These are phyloP conservation scores for Volvariella volvacea DNA, from an alignment of 1,284 basidiomycete genomes.

Conservation along the genomic window DNA sequence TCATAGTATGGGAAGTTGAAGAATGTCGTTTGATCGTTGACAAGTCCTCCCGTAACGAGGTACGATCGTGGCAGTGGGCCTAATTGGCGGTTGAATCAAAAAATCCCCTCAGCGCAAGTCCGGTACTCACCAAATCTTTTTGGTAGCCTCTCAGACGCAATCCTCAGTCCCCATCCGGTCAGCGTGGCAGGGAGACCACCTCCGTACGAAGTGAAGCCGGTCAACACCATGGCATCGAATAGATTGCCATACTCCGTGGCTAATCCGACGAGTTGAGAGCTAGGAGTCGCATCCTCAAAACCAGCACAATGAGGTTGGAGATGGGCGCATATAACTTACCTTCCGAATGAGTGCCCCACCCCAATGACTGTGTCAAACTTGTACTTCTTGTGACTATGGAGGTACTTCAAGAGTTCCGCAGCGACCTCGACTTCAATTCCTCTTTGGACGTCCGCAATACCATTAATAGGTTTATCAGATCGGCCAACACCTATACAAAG, in stretches of 20 bases:
- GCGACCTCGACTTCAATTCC: slow-evolving; percentile 27
- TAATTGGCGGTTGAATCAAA: slow-evolving; percentile 1
- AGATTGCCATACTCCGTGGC: slow-evolving; percentile 15
- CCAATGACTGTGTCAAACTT: slow-evolving; percentile 18
- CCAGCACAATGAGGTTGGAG: no score
- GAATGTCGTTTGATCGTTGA: slow-evolving; percentile 25
- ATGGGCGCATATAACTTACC: slow-evolving; percentile 16
- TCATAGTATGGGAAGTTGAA: slow-evolving; percentile 30
- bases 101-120: neutral
- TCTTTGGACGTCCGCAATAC: slow-evolving; percentile 20
- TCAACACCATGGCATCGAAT: slow-evolving; percentile 24
- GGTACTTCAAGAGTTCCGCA: slow-evolving; percentile 17
- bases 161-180: slow-evolving; percentile 18
- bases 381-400: slow-evolving; percentile 13
- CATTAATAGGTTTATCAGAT: slow-evolving; percentile 21
- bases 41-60: slow-evolving; percentile 18
- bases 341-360: slow-evolving; percentile 24
- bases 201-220: slow-evolving; percentile 21
- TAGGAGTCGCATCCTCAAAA: slow-evolving; percentile 5
- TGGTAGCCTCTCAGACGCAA: slow-evolving; percentile 18
- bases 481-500: slow-evolving; percentile 13
- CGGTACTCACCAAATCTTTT: slow-evolving; percentile 12
- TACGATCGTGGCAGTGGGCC: slow-evolving; percentile 14
- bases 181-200: slow-evolving; percentile 15
- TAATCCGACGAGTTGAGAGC: slow-evolving; percentile 18